These are phyloP conservation scores for Gomphus bonarii DNA, from an alignment of 1,284 basidiomycete genomes.

Conservation along the genomic window DNA sequence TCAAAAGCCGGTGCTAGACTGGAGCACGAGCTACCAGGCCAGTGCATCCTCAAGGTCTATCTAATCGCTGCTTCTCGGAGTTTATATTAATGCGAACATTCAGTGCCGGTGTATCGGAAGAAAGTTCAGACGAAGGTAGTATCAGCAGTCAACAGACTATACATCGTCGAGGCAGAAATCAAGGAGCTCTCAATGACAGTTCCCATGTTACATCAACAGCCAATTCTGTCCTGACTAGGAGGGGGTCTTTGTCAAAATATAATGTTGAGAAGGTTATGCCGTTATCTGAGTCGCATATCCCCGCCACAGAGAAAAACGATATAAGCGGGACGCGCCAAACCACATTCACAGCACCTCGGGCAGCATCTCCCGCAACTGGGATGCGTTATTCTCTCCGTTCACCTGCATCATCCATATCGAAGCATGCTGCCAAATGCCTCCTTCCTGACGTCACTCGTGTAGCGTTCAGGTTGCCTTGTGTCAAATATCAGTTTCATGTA, in stretches of 20 bases:
- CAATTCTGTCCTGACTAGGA: neutral
- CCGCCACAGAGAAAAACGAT: neutral
- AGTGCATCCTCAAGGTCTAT: constrained; percentile 56
- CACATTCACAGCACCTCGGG: constrained; percentile 9
- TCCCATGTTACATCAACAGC: neutral
- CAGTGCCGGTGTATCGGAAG: constrained; percentile 16
- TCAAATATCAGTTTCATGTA: constrained; percentile 29
- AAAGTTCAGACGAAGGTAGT: constrained; percentile 23
- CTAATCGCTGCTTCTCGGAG: neutral
- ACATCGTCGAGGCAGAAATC: neutral
- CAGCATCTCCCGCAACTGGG: constrained; percentile 1
- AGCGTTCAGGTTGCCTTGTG: constrained; percentile 31
- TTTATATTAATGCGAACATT: neutral
- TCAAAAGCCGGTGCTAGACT: constrained; percentile 33
- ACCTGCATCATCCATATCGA: constrained; percentile 18
- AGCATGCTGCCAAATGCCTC: constrained; percentile 20
- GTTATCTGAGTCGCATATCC: neutral
- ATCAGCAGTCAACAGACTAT: constrained; percentile 7
- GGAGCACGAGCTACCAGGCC: constrained; percentile 80
- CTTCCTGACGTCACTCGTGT: constrained; percentile 36
- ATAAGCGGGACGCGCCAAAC: constrained; percentile 7
- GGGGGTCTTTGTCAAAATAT: neutral
- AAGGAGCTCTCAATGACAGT: neutral
- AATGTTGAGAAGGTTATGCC: neutral
- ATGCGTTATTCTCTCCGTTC: constrained; percentile 15